Evolutionary conservation across 345 rosid genomes (phyloP).

Genomic region (Eucalyptus cladocalyx): DNA sequence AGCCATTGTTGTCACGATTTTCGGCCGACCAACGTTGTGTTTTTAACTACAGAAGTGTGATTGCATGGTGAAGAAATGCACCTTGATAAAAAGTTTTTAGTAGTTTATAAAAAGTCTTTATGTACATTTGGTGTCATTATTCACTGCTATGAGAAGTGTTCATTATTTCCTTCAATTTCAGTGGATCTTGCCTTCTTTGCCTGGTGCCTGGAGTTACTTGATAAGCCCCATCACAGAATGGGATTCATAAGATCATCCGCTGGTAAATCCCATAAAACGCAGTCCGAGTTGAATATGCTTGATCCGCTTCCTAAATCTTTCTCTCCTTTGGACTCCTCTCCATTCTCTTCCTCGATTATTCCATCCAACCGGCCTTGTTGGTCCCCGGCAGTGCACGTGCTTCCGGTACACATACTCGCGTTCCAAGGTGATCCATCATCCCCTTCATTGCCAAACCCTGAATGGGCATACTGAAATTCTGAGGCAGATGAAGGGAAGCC

Average conservation of each 20-base stretch:
- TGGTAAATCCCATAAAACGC: conserved; percentile 81
- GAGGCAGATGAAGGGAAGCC: conserved; percentile 12
- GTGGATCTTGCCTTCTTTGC: neutral
- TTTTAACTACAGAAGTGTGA: neutral
- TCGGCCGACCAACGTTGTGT: neutral
- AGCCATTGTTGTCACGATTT: neutral
- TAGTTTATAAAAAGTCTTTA: neutral
- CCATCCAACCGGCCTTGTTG: conserved; percentile 20
- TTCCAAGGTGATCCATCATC: conserved; percentile 49
- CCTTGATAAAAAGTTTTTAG: neutral
- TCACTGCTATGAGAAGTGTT: neutral
- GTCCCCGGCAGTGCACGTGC: conserved; percentile 27
- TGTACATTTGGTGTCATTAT: neutral
- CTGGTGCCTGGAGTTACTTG: neutral
- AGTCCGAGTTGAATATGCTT: conserved; percentile 56
- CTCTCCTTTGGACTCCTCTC: conserved; percentile 39
- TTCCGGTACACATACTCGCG: conserved; percentile 31
- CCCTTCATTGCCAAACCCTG: conserved; percentile 33
- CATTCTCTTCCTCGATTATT: conserved; percentile 27
- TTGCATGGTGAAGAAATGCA: neutral
- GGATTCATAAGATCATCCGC: conserved; percentile 71
- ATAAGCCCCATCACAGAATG: conserved; percentile 19
- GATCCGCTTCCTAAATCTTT: conserved; percentile 29
- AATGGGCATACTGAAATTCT: conserved; percentile 29
- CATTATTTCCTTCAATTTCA: neutral